Evolutionary conservation across 345 rosid genomes (phyloP).

Genomic region (Physaria fendleri): DNA sequence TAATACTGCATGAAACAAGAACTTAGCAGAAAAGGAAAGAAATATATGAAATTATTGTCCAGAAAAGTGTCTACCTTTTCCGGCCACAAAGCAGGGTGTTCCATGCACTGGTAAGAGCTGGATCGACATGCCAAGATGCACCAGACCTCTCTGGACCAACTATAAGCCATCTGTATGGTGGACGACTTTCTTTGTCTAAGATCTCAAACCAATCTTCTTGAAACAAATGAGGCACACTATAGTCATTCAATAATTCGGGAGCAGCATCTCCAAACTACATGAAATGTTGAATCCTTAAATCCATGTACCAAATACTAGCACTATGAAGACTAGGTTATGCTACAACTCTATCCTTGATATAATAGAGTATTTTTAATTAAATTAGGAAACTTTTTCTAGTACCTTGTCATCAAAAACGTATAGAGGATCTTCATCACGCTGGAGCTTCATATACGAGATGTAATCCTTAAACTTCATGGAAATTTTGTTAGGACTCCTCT

Average conservation of each 20-base stretch:
- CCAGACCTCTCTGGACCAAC: slow-evolving; percentile 98
- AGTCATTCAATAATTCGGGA: slow-evolving; percentile 71
- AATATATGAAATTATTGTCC: not conserved
- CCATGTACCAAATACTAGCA: not conserved
- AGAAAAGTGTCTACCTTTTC: slow-evolving; percentile 62
- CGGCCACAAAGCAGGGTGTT: slow-evolving; percentile 89
- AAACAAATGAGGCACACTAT: slow-evolving; percentile 73
- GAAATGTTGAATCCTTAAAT: slow-evolving; percentile 12
- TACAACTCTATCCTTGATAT: not conserved
- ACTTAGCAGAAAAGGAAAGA: not conserved
- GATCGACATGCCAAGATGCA: slow-evolving; percentile 99
- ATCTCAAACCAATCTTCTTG: slow-evolving; percentile 84
- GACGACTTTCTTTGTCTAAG: slow-evolving; percentile 64
- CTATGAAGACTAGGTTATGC: not conserved
- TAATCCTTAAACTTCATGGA: slow-evolving; percentile 82
- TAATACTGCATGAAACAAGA: not conserved
- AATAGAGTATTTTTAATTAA: not conserved
- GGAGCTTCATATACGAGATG: slow-evolving; percentile 60
- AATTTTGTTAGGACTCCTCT: slow-evolving; percentile 55
- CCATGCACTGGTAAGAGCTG: slow-evolving; percentile 98
- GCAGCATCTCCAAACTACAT: slow-evolving; percentile 85
- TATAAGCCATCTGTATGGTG: slow-evolving; percentile 89
- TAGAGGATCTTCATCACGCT: slow-evolving; percentile 93
- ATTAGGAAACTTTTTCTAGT: not conserved
- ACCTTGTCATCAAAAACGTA: slow-evolving; percentile 94